A percentile compares a stretch with the other conserved stretches of the same genome.
These are phyloP conservation scores for Hyphopichia fennica DNA, from an alignment of 1,139 yeast species.

Conservation along the genomic window DNA sequence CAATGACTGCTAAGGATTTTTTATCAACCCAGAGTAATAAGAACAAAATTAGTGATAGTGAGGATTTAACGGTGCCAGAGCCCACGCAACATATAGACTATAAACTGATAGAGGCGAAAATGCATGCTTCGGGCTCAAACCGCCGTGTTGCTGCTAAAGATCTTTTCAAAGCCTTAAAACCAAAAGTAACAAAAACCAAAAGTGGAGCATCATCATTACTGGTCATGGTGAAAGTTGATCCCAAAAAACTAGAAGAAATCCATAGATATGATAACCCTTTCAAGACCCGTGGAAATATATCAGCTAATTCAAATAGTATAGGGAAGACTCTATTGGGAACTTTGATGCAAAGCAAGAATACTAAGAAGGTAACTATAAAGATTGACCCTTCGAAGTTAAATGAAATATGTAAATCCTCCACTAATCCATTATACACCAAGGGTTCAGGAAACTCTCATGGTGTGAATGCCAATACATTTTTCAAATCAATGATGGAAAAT, in stretches of 20 bases:
- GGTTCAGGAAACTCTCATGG: constrained; percentile 8
- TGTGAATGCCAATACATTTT: constrained; percentile 15
- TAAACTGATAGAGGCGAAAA: constrained; percentile 16
- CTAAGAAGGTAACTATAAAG: constrained; percentile 21
- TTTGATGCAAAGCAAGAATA: constrained; percentile 5
- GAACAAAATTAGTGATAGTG: neutral
- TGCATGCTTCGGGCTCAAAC: constrained; percentile 9
- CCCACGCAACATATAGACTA: neutral
- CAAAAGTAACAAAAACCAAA: constrained; percentile 7
- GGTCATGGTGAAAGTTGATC: constrained; percentile 28
- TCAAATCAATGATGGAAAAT: constrained; percentile 29
- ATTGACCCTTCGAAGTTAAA: constrained; percentile 12
- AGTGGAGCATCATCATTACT: constrained; percentile 8
- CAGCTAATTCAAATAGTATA: neutral
- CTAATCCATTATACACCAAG: constrained; percentile 9
- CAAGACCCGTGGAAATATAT: constrained; percentile 24
- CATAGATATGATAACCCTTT: constrained; percentile 32
- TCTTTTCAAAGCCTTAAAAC: constrained; percentile 9
- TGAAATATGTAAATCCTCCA: constrained; percentile 5
- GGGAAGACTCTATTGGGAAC: neutral
- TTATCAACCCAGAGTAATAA: constrained; percentile 18
- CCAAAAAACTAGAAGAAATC: constrained; percentile 24
- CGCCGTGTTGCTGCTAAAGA: constrained; percentile 12
- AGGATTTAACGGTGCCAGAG: neutral
- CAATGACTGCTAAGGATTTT: constrained; percentile 34